Conservation (phyloP, 208 protist species). For the Leishmania arabica region DNA sequence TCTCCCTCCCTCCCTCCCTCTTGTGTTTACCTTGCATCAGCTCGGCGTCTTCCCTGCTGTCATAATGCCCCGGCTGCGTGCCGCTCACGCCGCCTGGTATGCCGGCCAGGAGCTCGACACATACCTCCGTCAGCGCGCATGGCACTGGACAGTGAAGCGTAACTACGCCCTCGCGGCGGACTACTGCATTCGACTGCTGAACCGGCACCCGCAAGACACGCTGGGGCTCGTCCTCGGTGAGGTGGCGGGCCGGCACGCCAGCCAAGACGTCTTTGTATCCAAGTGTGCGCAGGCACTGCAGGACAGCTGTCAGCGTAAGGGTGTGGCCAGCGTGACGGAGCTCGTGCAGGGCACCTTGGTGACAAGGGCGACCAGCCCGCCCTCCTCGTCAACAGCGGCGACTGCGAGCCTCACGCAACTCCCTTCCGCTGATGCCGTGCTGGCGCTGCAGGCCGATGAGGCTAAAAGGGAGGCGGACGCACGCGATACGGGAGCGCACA, state of each 20-base stretch:
- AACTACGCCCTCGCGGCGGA: constrained; percentile 85
- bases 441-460: constrained; percentile 17
- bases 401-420: background rate
- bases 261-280: constrained; percentile 47
- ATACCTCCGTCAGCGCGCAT: constrained; percentile 67
- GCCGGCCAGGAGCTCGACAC: constrained; percentile 49
- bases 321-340: constrained; percentile 10
- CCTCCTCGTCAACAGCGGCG: background rate
- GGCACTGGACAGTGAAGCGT: constrained; percentile 50
- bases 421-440: constrained; percentile 18
- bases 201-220: constrained; percentile 59
- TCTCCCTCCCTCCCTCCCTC: no score
- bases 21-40: background rate
- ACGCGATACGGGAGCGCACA: background rate
- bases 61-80: constrained; percentile 50
- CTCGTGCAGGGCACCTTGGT: constrained; percentile 12
- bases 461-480: background rate
- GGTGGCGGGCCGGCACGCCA: constrained; percentile 41
- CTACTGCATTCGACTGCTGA: constrained; percentile 81
- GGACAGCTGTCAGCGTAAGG: constrained; percentile 47
- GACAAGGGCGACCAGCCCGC: background rate
- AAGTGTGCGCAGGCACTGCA: constrained; percentile 63
- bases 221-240: constrained; percentile 68
- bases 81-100: constrained; percentile 39
- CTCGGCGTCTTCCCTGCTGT: background rate